Evolutionary conservation across 345 rosid species (phyloP), one percentile per base, ranked within the genome.

Genomic region (Gossypium sturtianum): DNA sequence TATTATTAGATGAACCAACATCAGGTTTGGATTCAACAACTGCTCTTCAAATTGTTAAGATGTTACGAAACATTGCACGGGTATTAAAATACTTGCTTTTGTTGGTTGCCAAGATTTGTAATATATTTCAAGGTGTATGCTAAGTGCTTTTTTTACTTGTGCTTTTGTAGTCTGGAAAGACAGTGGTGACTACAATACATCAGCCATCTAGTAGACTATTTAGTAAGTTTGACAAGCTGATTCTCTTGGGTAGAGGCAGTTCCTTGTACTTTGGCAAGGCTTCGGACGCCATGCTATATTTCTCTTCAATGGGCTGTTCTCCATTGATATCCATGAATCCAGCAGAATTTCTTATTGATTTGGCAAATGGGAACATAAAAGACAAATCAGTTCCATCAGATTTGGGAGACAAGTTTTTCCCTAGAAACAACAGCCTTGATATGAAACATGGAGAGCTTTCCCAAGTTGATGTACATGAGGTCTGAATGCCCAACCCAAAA

Each of bases 321-420:
- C 86, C 86, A 13, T 74, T 61, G 7, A 69, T 83, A 17, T 69
- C 78, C 43, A 78, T 83, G 80, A 83, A 80, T 71, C 83, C 82
- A 23, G 86, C 83, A 34, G 82, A 83, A 51, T 83, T 80, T 66
- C 80, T 80, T 3, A 57, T 75, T 64, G 83, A 83, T 60, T 75
- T 83, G 22, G 82, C 86, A 12, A 78, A 78, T 58, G 86, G 83
- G 15, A 75, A 83, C 23, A 17, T 77, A 9, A 80, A 75, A 25
- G 79, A 80, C 23, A 77, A 71, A 13, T 77, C 81, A 19, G 44
- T 80, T 48, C 85, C 83, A 23, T 66, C 76, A 41, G 75, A 82
- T 43, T 12, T 76, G 62, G 70, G 63, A 58, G 65, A 20, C 58
- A 75, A 59, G 60, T 75, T 75, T 25, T 48, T 41, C 8, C 61